These are phyloP conservation scores for Acanthamoeba divionensis DNA, from an alignment of 208 protist genomes.

Conservation along the genomic window DNA sequence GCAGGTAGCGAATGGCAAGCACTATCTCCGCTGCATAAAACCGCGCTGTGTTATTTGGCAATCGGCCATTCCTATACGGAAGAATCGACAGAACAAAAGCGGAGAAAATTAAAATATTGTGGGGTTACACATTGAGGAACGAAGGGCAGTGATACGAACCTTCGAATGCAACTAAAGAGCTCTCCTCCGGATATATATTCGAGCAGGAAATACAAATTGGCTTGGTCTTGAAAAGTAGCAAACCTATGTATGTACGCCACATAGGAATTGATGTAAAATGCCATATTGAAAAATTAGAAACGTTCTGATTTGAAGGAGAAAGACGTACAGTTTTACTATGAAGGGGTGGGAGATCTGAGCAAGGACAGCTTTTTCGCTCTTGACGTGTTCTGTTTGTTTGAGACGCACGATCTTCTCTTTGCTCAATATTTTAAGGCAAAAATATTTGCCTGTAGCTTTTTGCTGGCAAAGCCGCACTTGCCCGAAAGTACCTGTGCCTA, in stretches of 20 bases:
- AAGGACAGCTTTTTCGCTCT: slow-evolving; percentile 88
- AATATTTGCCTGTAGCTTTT: slow-evolving; percentile 67
- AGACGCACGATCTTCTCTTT: slow-evolving; percentile 79
- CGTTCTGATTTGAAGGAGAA: too few species aligned
- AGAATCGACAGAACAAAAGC: too few species aligned
- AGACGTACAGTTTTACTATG: slow-evolving; percentile 78
- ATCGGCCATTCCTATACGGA: slow-evolving; percentile 4
- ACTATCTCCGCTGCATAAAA: slow-evolving; percentile 52
- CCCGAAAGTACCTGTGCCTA: slow-evolving; percentile 84
- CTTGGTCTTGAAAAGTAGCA: slow-evolving; percentile 78
- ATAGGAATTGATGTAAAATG: background rate
- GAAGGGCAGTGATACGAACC: background rate
- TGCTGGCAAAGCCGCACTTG: slow-evolving; percentile 75
- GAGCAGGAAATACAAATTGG: slow-evolving; percentile 82
- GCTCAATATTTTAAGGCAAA: slow-evolving; percentile 82
- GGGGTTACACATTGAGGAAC: too few species aligned
- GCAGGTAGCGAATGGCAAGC: slow-evolving; percentile 24
- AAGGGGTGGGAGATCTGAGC: slow-evolving; percentile 80
- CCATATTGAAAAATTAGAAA: background rate
- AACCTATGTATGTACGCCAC: background rate
- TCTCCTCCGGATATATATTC: slow-evolving; percentile 87
- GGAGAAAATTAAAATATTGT: too few species aligned
- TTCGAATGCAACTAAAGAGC: slow-evolving; percentile 78
- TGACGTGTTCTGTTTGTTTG: slow-evolving; percentile 87
- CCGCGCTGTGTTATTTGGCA: slow-evolving; percentile 9